phyloP scores from a whole-genome alignment of 1,284 basidiomycete species.

The Uromyces viciae-fabae region DNA sequence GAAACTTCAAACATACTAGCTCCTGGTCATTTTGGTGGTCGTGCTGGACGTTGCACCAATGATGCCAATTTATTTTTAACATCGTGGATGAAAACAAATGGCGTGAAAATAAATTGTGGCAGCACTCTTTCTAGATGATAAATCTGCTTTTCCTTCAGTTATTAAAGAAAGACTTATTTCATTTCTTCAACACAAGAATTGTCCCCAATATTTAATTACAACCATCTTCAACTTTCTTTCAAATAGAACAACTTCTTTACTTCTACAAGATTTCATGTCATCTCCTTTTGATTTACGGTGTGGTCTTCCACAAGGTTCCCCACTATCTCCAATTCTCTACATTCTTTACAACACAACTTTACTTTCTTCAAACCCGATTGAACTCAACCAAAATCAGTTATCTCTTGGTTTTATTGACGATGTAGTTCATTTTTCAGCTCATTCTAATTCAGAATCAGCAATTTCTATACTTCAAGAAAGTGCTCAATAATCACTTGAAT shows the following conservation, averaged over 20 bases:
- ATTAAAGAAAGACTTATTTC: background rate
- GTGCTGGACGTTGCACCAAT: background rate
- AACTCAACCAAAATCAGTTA: background rate
- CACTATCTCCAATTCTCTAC: constrained; percentile 18
- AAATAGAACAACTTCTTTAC: background rate
- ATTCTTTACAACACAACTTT: constrained; percentile 18
- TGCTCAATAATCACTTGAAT: background rate
- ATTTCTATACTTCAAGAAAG: background rate
- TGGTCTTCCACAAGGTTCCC: constrained; percentile 26
- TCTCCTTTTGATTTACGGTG: background rate
- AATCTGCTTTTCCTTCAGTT: constrained; percentile 10
- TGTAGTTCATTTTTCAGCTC: background rate
- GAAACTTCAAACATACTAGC: background rate
- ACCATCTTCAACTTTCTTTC: background rate
- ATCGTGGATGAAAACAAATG: constrained; percentile 12
- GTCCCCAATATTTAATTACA: background rate
- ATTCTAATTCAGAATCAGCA: background rate
- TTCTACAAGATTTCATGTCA: background rate
- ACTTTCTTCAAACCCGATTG: background rate
- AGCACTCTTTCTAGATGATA: background rate
- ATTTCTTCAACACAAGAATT: background rate
- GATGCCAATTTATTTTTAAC: background rate
- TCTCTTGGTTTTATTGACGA: constrained; percentile 22
- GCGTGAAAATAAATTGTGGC: constrained; percentile 9
- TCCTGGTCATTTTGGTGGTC: background rate